Evolutionary conservation across 495 filamentous ascomycete species (phyloP), one percentile per base, ranked within the genome.

Genomic region (Jackrogersella multiformis): DNA sequence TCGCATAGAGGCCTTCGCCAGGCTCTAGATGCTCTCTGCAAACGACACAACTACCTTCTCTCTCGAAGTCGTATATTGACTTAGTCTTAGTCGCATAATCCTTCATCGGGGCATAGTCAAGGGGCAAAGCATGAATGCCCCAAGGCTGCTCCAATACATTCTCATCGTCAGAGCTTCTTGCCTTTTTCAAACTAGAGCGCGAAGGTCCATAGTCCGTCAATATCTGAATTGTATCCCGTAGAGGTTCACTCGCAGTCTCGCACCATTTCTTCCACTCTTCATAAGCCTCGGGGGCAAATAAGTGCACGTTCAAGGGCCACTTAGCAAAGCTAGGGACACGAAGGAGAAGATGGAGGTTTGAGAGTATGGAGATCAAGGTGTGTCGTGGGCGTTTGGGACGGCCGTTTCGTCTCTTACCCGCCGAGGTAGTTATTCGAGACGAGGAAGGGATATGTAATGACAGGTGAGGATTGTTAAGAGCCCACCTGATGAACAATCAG

Each of bases 241-340:
- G 60, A 34, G 74, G 68, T 20, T 80, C 79, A 44, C 77, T 71
- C 6, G 79, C 81, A 13, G 81, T 80, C 2, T 83, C 75, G 58
- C 80, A 85, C 82, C 86, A 89, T 35, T 75, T 77, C 35, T 83
- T 72, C 95, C 95, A 99, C 0, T 80, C 75, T 26, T 78, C 70
- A 65, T 89, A 82, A 0, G 90, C 89, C 57, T 96, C 90, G 0
- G 81, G 76, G 7, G 78, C 81, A 69, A 97, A 96, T 74, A 97
- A 97, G 7, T 90, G 87, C 15, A 97, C 70, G 13, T 84, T 83
- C 28, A 99, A 80, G n/a, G 93, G 93, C 93, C 92, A 96, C 23
- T 84, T 78, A 7, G 77, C 73, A 73, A 99, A 97, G 68, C 89
- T 92, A 2, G 84, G 82, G 5, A 91, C 90, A 1, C 90, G 84